Evolutionary conservation across 139 green algal genomes (phyloP), one percentile per base, ranked within the genome.

Genomic region (Chlamydomonas sphaeroides): DNA sequence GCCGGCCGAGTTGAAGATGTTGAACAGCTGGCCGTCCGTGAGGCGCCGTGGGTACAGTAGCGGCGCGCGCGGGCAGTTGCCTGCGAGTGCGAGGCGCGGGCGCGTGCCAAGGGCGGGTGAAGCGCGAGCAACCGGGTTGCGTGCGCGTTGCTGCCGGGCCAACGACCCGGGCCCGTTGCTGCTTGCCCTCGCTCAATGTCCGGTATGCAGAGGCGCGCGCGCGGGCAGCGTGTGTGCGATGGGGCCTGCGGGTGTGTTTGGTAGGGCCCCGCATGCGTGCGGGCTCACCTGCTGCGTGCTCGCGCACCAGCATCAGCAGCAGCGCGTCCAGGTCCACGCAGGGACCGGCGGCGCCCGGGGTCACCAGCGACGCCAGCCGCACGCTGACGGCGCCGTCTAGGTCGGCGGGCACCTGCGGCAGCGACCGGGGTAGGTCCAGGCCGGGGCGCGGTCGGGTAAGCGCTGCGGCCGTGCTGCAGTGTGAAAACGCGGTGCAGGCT

Each of bases 301-400:
- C 89, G 30, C 85, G 86, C 68, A 93, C 45, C 42, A 92, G 65
- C 32, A 90, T 76, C 65, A 91, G 78, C 84, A 94, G 87, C 42
- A 94, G 84, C 25, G 89, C 86, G 35, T 94, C 91, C 68, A 94
- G 68, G 82, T 93, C 89, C 25, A 94, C 71, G 1, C 76, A 65
- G 23, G 86, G 88, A 3, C 89, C 89, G 36, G 83, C 65, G 38
- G 75, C 33, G 66, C 87, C 70, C 51, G 83, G 74, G 30, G 85
- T 74, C 28, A 91, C 71, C 7, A 91, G 79, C 21, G 87, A 68
- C 25, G 88, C 68, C 68, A 94, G 76, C 5, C 79, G 77, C 21
- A 75, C 62, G 21, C 62, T 62, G 26, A 87, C 45, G 17, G 71
- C 65, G 32, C 79, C 65, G 28, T 88, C 83, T 39, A 92, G 73